A percentile compares a stretch with the other conserved stretches of the same genome.
Evolutionary conservation across 108 stramenopile species (phyloP).

Genomic region (Epipyxis sp.): DNA sequence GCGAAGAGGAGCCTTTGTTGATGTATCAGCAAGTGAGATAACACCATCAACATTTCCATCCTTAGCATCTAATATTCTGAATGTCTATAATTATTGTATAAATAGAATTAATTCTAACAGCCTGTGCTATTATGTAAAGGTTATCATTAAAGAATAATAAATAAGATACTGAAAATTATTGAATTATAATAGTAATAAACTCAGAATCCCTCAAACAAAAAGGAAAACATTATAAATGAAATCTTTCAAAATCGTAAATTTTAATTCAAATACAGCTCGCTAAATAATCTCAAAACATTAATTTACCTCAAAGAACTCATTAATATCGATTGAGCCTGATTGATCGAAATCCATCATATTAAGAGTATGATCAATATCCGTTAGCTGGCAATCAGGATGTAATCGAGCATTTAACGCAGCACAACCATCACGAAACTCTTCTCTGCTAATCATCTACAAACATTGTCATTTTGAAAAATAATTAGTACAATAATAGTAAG

Average conservation of each 20-base stretch:
- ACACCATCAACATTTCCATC: constrained; percentile 39
- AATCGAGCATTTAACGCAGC: constrained; percentile 16
- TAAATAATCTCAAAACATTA: too few relatives aligned
- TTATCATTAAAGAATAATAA: too few relatives aligned
- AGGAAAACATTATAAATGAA: too few relatives aligned
- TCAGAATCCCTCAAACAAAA: too few relatives aligned
- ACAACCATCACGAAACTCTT: constrained; percentile 47
- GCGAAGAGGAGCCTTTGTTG: too few relatives aligned
- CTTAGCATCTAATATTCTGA: constrained; percentile 34
- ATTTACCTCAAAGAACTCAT: constrained; percentile 55
- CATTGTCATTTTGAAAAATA: neutral
- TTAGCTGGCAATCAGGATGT: constrained; percentile 42
- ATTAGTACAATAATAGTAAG: neutral
- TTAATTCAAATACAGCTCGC: too few relatives aligned
- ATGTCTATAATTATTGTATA: too few relatives aligned
- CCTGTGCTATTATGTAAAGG: too few relatives aligned
- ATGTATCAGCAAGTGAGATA: constrained; percentile 16
- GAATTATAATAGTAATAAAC: too few relatives aligned
- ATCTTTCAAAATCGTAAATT: too few relatives aligned
- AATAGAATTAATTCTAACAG: too few relatives aligned
- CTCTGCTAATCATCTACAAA: constrained; percentile 39
- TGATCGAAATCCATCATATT: constrained; percentile 52
- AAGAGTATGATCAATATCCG: constrained; percentile 45
- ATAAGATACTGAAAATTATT: too few relatives aligned
- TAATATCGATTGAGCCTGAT: constrained; percentile 49